A percentile compares a stretch with the other conserved stretches of the same genome.
Conservation (phyloP, 306 rosid genomes). For the Quillaja saponaria region DNA sequence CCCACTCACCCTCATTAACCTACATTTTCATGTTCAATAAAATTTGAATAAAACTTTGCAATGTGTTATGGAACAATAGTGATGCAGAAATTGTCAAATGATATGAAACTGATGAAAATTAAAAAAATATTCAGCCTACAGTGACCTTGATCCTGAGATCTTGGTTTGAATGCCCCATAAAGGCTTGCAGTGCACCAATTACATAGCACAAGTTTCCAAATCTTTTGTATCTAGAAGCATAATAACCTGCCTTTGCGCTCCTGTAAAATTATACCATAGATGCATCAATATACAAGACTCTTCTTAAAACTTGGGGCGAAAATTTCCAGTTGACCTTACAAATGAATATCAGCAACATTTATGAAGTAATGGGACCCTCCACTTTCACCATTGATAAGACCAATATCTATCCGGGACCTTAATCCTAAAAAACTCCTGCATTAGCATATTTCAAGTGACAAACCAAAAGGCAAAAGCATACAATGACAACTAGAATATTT, state of each 20-base stretch:
- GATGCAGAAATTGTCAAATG: not conserved
- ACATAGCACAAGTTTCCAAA: conserved; percentile 89
- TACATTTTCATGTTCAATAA: conserved; percentile 34
- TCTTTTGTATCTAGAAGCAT: conserved; percentile 79
- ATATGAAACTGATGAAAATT: not conserved
- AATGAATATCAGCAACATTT: conserved; percentile 91
- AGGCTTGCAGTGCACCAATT: conserved; percentile 88
- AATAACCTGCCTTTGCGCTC: conserved; percentile 95
- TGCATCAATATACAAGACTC: too few species aligned
- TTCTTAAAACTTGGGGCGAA: too few species aligned
- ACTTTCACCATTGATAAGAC: conserved; percentile 61
- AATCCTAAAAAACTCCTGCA: conserved; percentile 52
- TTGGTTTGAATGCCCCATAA: conserved; percentile 79
- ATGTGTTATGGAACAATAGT: conserved; percentile 9
- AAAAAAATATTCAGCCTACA: conserved; percentile 1
- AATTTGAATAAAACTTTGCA: not conserved
- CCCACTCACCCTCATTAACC: conserved; percentile 87
- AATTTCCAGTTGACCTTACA: conserved; percentile 64
- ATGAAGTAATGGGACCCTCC: conserved; percentile 70
- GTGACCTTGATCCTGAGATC: conserved; percentile 80
- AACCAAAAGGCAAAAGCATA: too few species aligned
- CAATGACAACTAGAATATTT: too few species aligned
- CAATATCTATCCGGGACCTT: conserved; percentile 74
- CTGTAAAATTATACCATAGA: conserved; percentile 49
- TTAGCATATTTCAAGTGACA: conserved; percentile 28